Evolutionary conservation across 176 grass and related monocot genomes (phyloP), one percentile per base, ranked within the genome.

Genomic region (Miscanthus lutarioriparius): DNA sequence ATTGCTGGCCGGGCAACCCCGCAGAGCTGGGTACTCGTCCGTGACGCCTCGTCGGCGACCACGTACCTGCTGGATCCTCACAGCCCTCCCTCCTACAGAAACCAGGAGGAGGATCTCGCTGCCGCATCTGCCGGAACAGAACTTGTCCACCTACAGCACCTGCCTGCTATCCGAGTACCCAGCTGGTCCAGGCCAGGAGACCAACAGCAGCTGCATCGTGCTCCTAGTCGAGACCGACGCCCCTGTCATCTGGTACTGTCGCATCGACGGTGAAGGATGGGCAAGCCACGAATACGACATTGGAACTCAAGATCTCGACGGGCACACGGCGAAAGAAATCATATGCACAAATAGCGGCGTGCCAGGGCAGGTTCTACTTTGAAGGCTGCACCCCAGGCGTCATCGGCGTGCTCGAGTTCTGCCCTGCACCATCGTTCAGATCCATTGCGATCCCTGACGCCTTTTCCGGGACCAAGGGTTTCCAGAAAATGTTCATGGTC

Each of bases 351-450:
- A 40, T 81, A 7, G 47, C 47, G 32, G 65, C 65, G 6, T 81
- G 65, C 47, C 30, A 9, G 2, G 79, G 79, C 30, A 81, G 38
- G 65, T 56, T 81, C 79, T 81, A 81, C 79, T 56, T 81, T 48
- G 38, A 70, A n/a, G 33, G 30, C 19, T 22, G 64, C 14, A 19
- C 32, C 49, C 49, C 19, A 56, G 51, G 51, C 51, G 4, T 53
- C 48, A 1, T 81, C 2, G 5, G 65, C 32, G 32, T 70, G 30
- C 79, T 81, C 22, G 45, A 81, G 44, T 51, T 81, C 79, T 25
- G 13, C 15, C 65, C 45, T 3, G 32, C 44, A 9, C 79, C 79
- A 4, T 14, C 19, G 66, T 81, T 81, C 79, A 20, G 64, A 45
- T 15, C 3, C 30, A 49, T 38, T 30, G 1, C 20, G 6, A 14